Conservation (phyloP, 2,329 filamentous ascomycete species). For the Fusarium brachygibbosum region DNA sequence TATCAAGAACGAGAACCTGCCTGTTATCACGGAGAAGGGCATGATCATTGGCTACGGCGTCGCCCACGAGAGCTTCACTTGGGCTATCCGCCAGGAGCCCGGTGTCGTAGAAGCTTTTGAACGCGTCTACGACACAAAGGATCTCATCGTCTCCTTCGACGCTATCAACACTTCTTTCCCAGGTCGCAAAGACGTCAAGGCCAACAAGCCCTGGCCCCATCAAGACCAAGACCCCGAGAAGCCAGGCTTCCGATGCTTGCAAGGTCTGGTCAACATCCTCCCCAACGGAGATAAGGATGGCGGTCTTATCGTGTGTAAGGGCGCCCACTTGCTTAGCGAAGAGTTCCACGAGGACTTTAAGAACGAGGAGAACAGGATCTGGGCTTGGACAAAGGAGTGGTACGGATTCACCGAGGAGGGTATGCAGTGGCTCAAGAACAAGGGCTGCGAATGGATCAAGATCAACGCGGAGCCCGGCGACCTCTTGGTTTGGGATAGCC, state of each 20-base stretch:
- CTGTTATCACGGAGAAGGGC: constrained; percentile 14
- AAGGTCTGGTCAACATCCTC: constrained; percentile 14
- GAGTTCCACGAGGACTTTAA: constrained; percentile 16
- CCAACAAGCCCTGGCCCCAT: constrained; percentile 18
- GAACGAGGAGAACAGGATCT: constrained; percentile 10
- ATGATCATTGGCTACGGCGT: constrained; percentile 26
- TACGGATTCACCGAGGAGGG: neutral
- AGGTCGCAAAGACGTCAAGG: constrained; percentile 12
- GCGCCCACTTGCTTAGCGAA: neutral
- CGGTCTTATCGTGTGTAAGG: constrained; percentile 15
- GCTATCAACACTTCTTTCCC: constrained; percentile 20
- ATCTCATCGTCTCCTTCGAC: constrained; percentile 14
- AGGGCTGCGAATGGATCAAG: constrained; percentile 20
- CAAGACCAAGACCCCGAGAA: constrained; percentile 24
- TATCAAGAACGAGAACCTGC: neutral
- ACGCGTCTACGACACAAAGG: constrained; percentile 20
- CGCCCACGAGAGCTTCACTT: constrained; percentile 17
- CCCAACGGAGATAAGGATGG: constrained; percentile 15
- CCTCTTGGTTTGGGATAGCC: constrained; percentile 19
- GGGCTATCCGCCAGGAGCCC: constrained; percentile 17
- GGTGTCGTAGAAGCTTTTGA: constrained; percentile 16
- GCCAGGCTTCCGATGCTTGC: constrained; percentile 8
- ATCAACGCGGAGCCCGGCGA: constrained; percentile 11
- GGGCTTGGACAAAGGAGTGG: constrained; percentile 25
- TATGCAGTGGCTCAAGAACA: constrained; percentile 24